phyloP scores from a whole-genome alignment of 2,329 filamentous ascomycete species.

The Penicillium sp. region DNA sequence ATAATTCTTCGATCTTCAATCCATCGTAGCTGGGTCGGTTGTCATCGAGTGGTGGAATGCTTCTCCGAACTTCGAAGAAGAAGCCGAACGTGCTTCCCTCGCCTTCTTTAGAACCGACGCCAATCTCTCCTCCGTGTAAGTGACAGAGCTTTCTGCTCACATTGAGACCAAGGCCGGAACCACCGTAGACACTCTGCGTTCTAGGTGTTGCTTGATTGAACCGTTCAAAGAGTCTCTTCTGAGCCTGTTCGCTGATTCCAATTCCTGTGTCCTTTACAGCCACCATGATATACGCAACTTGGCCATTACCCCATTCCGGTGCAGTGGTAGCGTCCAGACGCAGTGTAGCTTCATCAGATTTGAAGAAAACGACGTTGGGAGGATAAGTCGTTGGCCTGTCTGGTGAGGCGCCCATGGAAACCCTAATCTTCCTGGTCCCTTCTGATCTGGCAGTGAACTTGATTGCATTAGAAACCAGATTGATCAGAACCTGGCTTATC shows the following conservation, averaged over 20 bases:
- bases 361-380: constrained; percentile 35
- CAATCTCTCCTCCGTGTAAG: constrained; percentile 74
- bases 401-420: constrained; percentile 50
- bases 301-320: constrained; percentile 53
- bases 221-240: constrained; percentile 68
- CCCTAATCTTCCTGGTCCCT: constrained; percentile 40
- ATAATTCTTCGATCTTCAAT: constrained; percentile 16
- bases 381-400: constrained; percentile 43
- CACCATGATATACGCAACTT: constrained; percentile 64
- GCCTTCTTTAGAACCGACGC: constrained; percentile 57
- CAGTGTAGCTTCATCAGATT: constrained; percentile 15
- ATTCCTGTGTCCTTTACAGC: constrained; percentile 73
- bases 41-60: constrained; percentile 1
- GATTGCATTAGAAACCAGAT: constrained; percentile 73
- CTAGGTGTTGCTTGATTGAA: constrained; percentile 73
- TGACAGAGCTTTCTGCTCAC: constrained; percentile 76
- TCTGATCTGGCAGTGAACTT: constrained; percentile 66
- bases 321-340: constrained; percentile 34
- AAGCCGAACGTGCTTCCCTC: constrained; percentile 57
- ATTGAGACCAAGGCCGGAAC: constrained; percentile 72
- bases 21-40: not conserved
- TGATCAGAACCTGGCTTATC: constrained; percentile 74
- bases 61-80: constrained; percentile 48
- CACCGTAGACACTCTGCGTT: constrained; percentile 74
- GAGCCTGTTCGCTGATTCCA: constrained; percentile 66